A percentile compares a stretch with the other conserved stretches of the same genome.
These are phyloP conservation scores for Sporothrix curviconia DNA, from an alignment of 2,329 filamentous ascomycete species.

Conservation along the genomic window DNA sequence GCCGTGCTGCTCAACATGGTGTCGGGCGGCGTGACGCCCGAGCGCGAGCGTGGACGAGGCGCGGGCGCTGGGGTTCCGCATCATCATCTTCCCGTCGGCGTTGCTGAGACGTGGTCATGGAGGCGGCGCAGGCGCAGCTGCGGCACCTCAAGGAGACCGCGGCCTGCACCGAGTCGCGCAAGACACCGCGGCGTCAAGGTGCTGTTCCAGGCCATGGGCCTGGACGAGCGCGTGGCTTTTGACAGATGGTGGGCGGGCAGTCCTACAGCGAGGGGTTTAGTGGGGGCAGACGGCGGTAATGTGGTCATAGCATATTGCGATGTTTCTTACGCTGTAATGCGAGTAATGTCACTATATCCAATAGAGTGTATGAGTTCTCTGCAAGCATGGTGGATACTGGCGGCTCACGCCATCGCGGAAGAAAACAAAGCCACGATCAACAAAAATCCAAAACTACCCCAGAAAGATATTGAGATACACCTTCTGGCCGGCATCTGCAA, in stretches of 20 bases:
- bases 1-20: slow-evolving; percentile 28
- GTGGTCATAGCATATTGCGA: too few species aligned
- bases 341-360: too few species aligned
- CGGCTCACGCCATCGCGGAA: too few species aligned
- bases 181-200: slow-evolving; percentile 25
- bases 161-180: slow-evolving; percentile 24
- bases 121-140: slow-evolving; percentile 24
- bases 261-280: slow-evolving; percentile 2
- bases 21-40: slow-evolving; percentile 27
- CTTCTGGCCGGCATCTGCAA: too few species aligned
- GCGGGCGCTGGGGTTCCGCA: slow-evolving; percentile 25
- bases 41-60: slow-evolving; percentile 25
- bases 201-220: slow-evolving; percentile 27
- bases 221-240: slow-evolving; percentile 25
- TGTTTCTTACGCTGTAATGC: too few species aligned
- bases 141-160: slow-evolving; percentile 24
- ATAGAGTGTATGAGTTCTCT: too few species aligned
- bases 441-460: too few species aligned
- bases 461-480: too few species aligned
- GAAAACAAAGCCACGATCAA: too few species aligned
- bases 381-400: too few species aligned
- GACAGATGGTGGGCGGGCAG: slow-evolving; percentile 16
- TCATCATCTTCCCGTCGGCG: slow-evolving; percentile 30
- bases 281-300: too few species aligned
- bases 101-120: slow-evolving; percentile 27